Evolutionary conservation across 179 eudicot species (phyloP), one percentile per base, ranked within the genome.

Genomic region (Silene coronaria): DNA sequence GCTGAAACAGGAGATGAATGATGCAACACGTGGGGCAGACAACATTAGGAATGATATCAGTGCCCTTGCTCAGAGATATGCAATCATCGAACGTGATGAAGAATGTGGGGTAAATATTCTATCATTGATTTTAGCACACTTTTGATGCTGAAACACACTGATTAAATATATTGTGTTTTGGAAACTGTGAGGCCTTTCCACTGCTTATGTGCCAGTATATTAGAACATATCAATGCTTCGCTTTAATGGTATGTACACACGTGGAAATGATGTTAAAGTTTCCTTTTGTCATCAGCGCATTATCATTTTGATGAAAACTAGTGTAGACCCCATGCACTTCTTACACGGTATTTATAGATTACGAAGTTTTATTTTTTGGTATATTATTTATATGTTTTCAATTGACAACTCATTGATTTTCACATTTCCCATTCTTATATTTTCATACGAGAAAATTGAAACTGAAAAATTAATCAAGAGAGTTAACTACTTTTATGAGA

Each of bases 21-120:
- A 92, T 83, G 97, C 99, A 72, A 95, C 99, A 17, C 93, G 84
- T 76, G 97, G 99, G 42, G 99, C 99, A 46, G 99, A 93, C 79
- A 91, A 88, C 81, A 96, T 96, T 75, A 89, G 99, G 80, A 92
- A 89, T 78, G 99, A 96, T 80, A 96, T 96, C 23, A 88, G 88
- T 84, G 97, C 99, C 62, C 99, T 96, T 80, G 96, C 97, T 77
- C 99, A 96, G 75, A 84, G 99, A 85, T 96, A 91, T 85, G 91
- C 97, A 61, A 84, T 96, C 60, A 86, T 96, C 78, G 92, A 96
- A 58, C 95, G 91, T 75, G 97, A 91, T 70, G 97, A 96, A 81
- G 97, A 91, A 55, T 96, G 99, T 83, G 99, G 99, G 97, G 99
- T 96, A 89, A 77, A 61, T 75, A 23, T 76, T 67, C 42, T 62